Base-by-base conservation (phyloP, 1,139 yeast species). In the Debaryomyces singareniensis region DNA sequence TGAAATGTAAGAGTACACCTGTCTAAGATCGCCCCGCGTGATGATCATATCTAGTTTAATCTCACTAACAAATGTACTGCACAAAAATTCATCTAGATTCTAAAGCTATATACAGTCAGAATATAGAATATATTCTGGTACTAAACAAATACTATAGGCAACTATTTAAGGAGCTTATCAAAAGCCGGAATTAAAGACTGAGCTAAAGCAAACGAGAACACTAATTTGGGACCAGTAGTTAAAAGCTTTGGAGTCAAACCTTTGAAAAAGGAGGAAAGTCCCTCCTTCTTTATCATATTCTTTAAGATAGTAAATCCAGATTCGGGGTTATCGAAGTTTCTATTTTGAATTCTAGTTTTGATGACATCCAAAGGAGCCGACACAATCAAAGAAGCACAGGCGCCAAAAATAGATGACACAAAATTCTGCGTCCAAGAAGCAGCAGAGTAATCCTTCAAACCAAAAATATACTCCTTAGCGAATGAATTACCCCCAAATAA, bases 301-400 rank as follows among this genome's bases (percentile, higher is more conserved):
- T 85, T 86, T 61, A 91, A 74, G 49, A 91, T 93, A 27, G 83
- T 84, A 55, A 91, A 69, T 25, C 99, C 99, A 27, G 87, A 72
- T 65, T 91, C 95, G 39, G 96, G 95, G 62, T 86, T 84, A 48
- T 91, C 97, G 51, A 93, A 91, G 70, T 83, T 86, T 61, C 77
- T 80, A 71, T 91, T 91, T 67, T 91, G 99, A 51, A 91, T 91
- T 71, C 99, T 83, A 39, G 99, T 91, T 73, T 91, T 91, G 61
- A 91, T 91, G 38, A 91, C 99, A 54, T 91, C 99, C 51, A 91
- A 73, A 33, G 99, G 99, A 33, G 98, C 99, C 47, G 95, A 82
- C 22, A 91, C 97, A 54, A 91, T 84, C 60, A 91, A 74, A 15
- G 97, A 89, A 21, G 98, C 95, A 36, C 95, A 84, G 20, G 99